Base-by-base conservation (phyloP, 352 stramenopile genomes). In the Globisporangium echinulatum region DNA sequence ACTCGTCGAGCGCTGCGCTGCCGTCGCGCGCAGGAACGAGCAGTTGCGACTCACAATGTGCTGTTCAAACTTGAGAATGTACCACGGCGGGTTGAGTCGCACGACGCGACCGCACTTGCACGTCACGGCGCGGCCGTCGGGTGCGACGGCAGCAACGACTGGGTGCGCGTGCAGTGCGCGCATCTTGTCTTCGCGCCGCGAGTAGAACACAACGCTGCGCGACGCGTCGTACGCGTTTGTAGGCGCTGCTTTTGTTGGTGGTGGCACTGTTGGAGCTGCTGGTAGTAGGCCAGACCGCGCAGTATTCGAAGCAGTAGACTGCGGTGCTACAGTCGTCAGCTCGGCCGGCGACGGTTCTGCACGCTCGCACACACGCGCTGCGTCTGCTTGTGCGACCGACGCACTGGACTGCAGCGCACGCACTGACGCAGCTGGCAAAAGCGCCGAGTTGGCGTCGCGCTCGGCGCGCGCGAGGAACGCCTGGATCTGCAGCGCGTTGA, bases 51-150 rank as follows among this genome's bases (percentile, higher is more conserved):
- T 93, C 17, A 82, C 79, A n/a, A 90, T 68, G 55, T 93, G 84
- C 70, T 93, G 84, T 65, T 93, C 84, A 43, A 84, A 93, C 64
- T 93, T 93, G 50, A 89, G 68, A 53, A 93, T 89, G 58, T 93
- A 93, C 84, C 84, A 93, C 38, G 84, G 76, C 40, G 84, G 84
- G 33, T 93, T 93, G 14, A 93, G 61, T 0, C 79, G 72, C 52
- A 93, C 84, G 48, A 59, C 72, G 47, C 81, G 79, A 3, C 84
- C 81, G 62, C 84, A 93, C 38, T 85, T 88, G 61, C 84, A 93
- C 39, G 63, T 48, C 2, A 93, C 71, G 8, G 67, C 68, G 7
- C 81, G 75, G 3, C 84, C 84, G 56, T 93, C 81, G 0, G 58
- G 7, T 0, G 74, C 63, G 2, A 88, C 69, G 0, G 67, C 74